Base-by-base conservation (phyloP, 371 early-diverging fungal species). In the Ordospora pajunii region DNA sequence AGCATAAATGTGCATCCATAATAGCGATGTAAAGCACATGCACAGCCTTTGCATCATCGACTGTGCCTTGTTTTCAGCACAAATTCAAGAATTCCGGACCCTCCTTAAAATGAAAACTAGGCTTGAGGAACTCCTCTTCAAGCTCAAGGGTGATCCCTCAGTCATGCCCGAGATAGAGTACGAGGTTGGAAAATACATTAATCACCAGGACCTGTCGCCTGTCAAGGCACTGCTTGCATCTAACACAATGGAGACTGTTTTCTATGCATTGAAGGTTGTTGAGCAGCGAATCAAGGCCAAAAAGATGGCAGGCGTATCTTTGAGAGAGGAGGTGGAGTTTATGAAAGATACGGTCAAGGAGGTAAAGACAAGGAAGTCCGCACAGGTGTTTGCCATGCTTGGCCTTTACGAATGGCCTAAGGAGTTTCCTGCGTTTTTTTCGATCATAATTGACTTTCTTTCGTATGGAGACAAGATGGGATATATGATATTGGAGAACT, bases 381-480 rank as follows among this genome's bases (percentile, higher is more conserved):
- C 73, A n/a, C 69, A 76, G n/a, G 54, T 78, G 5, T 82, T 82
- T 76, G 74, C 79, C 10, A 46, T 73, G 8, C 45, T 81, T 3
- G 85, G 78, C 11, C 63, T 84, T 21, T 80, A 77, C 49, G 77
- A 77, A 32, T 84, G 85, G 85, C 85, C 85, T 17, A 67, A 69
- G 0, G 51, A 40, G 21, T 71, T 82, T 58, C 73, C 76, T 17
- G 51, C 62, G 40, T 84, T 84, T 70, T 53, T 83, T 14, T 48
- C 70, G 8, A 72, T 58, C 43, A 52, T 84, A 5, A 63, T 67
- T 21, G 70, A 64, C 17, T 52, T 78, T n/a, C 54, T 82, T 1
- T 27, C 44, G 4, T 44, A 25, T 10, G 73, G 63, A 23, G 70
- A 68, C 5, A 21, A 37, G 27, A 42, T 74, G 12, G 80, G 83